phyloP scores from a whole-genome alignment of 2,329 filamentous ascomycete genomes.

The Alternaria longipes region DNA sequence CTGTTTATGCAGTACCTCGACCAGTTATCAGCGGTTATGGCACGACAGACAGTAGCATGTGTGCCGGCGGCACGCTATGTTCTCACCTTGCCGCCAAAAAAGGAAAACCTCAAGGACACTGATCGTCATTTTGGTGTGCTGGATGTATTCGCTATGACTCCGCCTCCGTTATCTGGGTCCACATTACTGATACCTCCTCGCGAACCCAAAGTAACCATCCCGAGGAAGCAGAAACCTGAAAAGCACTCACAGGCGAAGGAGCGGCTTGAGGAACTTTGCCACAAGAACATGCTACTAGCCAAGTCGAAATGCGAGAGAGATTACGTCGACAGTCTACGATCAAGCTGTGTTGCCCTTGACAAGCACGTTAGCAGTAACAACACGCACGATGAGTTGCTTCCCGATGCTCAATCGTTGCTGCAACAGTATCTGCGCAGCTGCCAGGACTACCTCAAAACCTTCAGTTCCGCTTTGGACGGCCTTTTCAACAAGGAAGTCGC shows the following conservation, averaged over 20 bases:
- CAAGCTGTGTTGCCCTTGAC: conserved; percentile 30
- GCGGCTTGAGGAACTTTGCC: conserved; percentile 26
- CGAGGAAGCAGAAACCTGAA: neutral
- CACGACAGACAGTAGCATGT: conserved; percentile 11
- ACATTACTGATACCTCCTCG: neutral
- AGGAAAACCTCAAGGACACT: neutral
- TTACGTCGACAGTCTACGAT: conserved; percentile 30
- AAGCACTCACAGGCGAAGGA: neutral
- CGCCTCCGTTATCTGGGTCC: neutral
- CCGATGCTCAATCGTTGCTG: conserved; percentile 7
- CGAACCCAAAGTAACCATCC: conserved; percentile 10
- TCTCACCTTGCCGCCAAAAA: neutral
- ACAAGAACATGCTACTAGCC: conserved; percentile 10
- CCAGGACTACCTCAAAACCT: conserved; percentile 13
- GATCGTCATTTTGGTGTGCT: conserved; percentile 8
- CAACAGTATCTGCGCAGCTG: conserved; percentile 24
- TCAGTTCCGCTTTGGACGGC: conserved; percentile 13
- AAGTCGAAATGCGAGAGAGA: conserved; percentile 28
- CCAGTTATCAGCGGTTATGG: conserved; percentile 22
- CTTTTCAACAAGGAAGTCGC: conserved; percentile 7
- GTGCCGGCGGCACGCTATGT: neutral
- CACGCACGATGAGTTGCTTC: neutral
- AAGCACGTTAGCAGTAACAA: neutral
- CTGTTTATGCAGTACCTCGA: conserved; percentile 46
- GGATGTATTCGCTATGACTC: conserved; percentile 13